Percentiles rank a stretch among this genome's conserved stretches.
Evolutionary conservation across 306 rosid genomes (phyloP).

Genomic region (Fragaria vesca): DNA sequence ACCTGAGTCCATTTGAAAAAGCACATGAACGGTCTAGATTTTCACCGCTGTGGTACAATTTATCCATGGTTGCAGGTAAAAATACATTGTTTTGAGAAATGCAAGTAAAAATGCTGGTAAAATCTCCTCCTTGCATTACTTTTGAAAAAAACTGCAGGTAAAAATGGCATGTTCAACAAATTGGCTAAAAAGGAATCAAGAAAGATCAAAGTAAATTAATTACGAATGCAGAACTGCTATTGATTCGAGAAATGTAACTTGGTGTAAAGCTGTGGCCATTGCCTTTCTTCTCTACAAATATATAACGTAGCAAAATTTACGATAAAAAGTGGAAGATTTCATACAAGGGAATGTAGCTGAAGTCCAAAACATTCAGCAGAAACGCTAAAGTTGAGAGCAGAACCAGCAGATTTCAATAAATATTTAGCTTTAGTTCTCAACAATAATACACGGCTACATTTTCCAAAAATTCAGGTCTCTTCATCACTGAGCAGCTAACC

Average conservation of each 20-base stretch:
- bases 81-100: no score
- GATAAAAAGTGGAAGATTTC: not conserved
- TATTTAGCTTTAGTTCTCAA: not conserved
- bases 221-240: not conserved
- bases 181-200: not conserved
- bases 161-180: not conserved
- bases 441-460: not conserved
- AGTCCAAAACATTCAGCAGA: not conserved
- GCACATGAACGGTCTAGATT: not conserved
- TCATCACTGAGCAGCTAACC: not conserved
- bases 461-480: not conserved
- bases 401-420: not conserved
- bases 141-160: not conserved
- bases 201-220: no score
- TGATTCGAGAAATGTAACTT: not conserved
- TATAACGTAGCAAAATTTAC: not conserved
- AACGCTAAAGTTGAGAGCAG: not conserved
- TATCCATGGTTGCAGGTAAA: no score
- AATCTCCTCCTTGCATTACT: no score
- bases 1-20: no score
- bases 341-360: not conserved
- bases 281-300: not conserved
- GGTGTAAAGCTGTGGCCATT: not conserved
- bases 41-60: not conserved
- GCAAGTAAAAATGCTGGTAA: not conserved